Base-by-base conservation (phyloP, 2,329 filamentous ascomycete genomes). In the Arthrobotrys megalospora region DNA sequence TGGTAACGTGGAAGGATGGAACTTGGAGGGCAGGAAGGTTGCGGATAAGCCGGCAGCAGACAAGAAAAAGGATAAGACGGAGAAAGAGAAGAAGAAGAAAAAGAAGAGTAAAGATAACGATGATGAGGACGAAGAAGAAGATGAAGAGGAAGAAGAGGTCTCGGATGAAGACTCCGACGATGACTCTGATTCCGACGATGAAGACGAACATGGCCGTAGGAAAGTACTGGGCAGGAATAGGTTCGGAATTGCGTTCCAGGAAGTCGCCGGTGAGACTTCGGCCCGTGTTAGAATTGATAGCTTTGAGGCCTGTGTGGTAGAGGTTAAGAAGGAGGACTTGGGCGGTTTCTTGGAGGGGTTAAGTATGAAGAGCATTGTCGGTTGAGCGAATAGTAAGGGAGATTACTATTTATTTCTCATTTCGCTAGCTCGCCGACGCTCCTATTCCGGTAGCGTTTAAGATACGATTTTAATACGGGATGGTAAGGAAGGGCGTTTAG, bases 281-380 rank as follows among this genome's bases (percentile, higher is more conserved):
- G 93, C 95, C 0, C 86, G 94, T 14, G 94, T 98, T 19, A 88
- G 94, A 77, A 96, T 97, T 83, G 96, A 99, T 85, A 96, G 93
- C 84, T 99, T 99, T 82, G 96, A 99, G 85, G 93, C 97, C 84
- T 97, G 93, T 82, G 96, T 98, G 6, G 94, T 98, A 55, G 96
- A 99, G 84, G 95, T 99, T n/a, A 91, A 91, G 85, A 97, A 97
- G 86, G 96, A 98, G 83, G 96, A 98, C 85, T 86, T 99, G 32
- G 90, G 90, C 14, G 93, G 91, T 0, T 99, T 99, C 84, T 86
- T 99, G 80, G 96, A 99, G 86, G 91, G 91, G 70, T 85, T 99
- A 83, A 97, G 94, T 85, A 91, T 94, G 88, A 97, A 96, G 88
- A 91, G 91, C 53, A 78, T 78, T 71, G 94, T 98, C 16, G 91